Evolutionary conservation across 805 yeast genomes (phyloP).

Genomic region (Kuraishia floccosa): DNA sequence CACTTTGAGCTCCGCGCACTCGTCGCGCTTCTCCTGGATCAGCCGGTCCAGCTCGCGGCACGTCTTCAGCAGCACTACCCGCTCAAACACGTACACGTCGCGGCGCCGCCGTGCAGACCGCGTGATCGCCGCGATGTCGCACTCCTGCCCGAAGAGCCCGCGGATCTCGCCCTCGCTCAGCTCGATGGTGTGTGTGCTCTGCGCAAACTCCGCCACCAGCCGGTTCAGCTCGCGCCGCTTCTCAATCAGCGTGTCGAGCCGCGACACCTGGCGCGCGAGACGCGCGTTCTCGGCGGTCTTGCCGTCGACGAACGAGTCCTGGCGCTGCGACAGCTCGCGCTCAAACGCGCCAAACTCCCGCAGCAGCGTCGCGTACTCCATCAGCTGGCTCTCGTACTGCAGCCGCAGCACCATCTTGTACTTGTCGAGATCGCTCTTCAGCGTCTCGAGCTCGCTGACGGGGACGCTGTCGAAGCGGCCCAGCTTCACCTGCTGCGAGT

Average conservation of each 20-base stretch:
- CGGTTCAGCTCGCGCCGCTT: constrained; percentile 13
- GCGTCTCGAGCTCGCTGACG: constrained; percentile 7
- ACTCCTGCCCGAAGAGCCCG: constrained; percentile 15
- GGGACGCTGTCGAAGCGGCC: constrained; percentile 7
- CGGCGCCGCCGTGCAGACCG: constrained; percentile 11
- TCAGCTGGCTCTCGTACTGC: constrained; percentile 9
- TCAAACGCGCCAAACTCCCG: constrained; percentile 11
- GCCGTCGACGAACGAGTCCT: constrained; percentile 10
- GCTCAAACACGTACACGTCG: constrained; percentile 9
- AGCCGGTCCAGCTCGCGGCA: background rate
- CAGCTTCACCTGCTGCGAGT: constrained; percentile 7
- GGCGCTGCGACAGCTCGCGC: constrained; percentile 6
- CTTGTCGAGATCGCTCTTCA: constrained; percentile 9
- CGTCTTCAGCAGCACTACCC: background rate
- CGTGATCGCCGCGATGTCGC: constrained; percentile 10
- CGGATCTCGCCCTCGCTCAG: constrained; percentile 11
- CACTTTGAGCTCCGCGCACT: constrained; percentile 1
- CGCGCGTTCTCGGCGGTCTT: constrained; percentile 10
- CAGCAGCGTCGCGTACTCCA: constrained; percentile 7
- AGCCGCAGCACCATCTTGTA: constrained; percentile 9
- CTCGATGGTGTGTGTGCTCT: constrained; percentile 10
- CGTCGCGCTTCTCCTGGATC: constrained; percentile 1
- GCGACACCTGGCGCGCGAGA: constrained; percentile 9
- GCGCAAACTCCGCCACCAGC: constrained; percentile 11
- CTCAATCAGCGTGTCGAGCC: constrained; percentile 10